These are phyloP conservation scores for Penicillium cinerascens DNA, from an alignment of 495 filamentous ascomycete species.

Conservation along the genomic window DNA sequence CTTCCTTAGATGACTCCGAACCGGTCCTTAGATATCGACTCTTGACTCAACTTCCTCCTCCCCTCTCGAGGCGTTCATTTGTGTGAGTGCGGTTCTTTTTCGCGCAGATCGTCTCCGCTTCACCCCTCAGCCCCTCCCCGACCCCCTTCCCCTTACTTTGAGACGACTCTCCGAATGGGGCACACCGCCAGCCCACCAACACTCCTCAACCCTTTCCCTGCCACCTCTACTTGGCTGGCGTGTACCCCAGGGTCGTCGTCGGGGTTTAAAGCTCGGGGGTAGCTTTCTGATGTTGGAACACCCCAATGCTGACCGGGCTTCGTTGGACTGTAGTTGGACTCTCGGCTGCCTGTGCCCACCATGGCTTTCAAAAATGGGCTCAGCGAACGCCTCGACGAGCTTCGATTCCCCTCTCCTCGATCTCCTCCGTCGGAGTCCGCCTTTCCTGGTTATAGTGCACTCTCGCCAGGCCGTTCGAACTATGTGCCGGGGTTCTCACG, in stretches of 20 bases:
- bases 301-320: slow-evolving; percentile 20
- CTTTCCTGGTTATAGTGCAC: slow-evolving; percentile 66
- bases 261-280: neutral
- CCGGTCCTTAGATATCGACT: slow-evolving; percentile 5
- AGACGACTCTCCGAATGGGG: slow-evolving; percentile 16
- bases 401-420: slow-evolving; percentile 73
- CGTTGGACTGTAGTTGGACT: slow-evolving; percentile 32
- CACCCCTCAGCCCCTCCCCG: slow-evolving; percentile 42
- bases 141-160: slow-evolving; percentile 38
- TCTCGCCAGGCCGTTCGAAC: slow-evolving; percentile 61
- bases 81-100: slow-evolving; percentile 35
- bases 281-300: neutral
- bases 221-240: neutral
- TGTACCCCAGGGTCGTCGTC: neutral
- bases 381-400: slow-evolving; percentile 66
- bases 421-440: slow-evolving; percentile 66
- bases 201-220: slow-evolving; percentile 2
- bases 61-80: slow-evolving; percentile 43
- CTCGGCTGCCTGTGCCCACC: slow-evolving; percentile 27
- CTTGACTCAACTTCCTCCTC: slow-evolving; percentile 3
- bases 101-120: slow-evolving; percentile 33
- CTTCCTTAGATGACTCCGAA: slow-evolving; percentile 16
- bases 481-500: slow-evolving; percentile 53
- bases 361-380: slow-evolving; percentile 67
- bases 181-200: slow-evolving; percentile 37